Percentiles rank a stretch among this genome's conserved stretches.
Conservation (phyloP, 202 grass and related monocot genomes). For the Sporobolus alterniflorus region DNA sequence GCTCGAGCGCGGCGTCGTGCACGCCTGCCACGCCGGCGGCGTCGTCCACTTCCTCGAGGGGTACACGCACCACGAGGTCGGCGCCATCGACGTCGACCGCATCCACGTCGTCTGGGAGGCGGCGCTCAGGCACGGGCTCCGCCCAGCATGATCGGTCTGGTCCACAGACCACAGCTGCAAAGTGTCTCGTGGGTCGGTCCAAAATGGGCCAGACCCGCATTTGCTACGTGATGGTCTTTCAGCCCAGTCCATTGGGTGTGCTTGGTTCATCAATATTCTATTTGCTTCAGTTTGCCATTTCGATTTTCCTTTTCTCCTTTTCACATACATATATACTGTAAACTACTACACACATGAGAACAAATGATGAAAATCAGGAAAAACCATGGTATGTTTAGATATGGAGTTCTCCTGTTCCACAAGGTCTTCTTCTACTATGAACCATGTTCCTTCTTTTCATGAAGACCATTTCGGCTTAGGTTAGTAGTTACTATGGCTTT, state of each 20-base stretch:
- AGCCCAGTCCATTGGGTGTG: background rate
- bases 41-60: conserved; percentile 81
- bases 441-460: background rate
- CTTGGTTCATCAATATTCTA: background rate
- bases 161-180: background rate
- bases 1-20: conserved; percentile 69
- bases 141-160: conserved; percentile 39
- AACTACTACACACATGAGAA: background rate
- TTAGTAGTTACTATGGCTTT: too few species aligned
- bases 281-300: background rate
- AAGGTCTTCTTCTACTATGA: background rate
- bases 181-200: background rate
- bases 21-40: conserved; percentile 83
- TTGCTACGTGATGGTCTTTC: background rate
- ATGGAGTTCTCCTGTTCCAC: background rate
- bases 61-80: conserved; percentile 78
- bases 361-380: background rate
- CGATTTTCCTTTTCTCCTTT: background rate
- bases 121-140: conserved; percentile 78
- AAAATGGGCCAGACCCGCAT: background rate
- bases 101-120: conserved; percentile 82
- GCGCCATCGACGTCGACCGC: conserved; percentile 79
- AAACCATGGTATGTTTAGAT: background rate
- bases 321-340: background rate
- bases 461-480: too few species aligned